phyloP scores from a whole-genome alignment of 805 yeast species.

The Phaffomyces thermotolerans region DNA sequence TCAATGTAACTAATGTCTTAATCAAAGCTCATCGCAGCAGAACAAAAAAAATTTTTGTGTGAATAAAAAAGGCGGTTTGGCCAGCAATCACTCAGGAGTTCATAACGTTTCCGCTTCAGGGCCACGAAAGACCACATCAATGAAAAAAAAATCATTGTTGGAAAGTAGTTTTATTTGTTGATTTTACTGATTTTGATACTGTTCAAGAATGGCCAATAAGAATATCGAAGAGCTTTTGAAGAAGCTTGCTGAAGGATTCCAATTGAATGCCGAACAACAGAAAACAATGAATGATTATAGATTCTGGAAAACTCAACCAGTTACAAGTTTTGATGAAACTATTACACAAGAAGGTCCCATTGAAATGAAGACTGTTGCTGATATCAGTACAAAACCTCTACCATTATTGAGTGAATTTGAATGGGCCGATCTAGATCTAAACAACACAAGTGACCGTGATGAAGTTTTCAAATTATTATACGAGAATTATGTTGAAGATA shows the following conservation, averaged over 20 bases:
- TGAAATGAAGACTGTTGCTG: conserved; percentile 64
- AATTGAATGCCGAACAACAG: conserved; percentile 48
- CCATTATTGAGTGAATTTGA: conserved; percentile 70
- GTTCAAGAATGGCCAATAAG: conserved; percentile 12
- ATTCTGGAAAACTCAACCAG: conserved; percentile 98
- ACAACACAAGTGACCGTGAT: conserved; percentile 47
- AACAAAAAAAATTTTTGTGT: background rate
- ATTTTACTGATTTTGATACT: background rate
- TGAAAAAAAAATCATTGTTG: background rate
- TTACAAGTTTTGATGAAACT: conserved; percentile 64
- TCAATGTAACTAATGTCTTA: background rate
- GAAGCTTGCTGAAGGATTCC: conserved; percentile 26
- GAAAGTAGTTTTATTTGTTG: background rate
- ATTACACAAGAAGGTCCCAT: conserved; percentile 75
- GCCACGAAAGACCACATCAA: background rate
- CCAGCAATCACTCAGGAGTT: background rate
- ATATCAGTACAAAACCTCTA: conserved; percentile 63
- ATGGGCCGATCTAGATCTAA: conserved; percentile 76
- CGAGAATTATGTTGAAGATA: conserved; percentile 92
- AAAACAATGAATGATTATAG: conserved; percentile 83
- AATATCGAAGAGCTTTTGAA: conserved; percentile 53
- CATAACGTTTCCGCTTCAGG: background rate
- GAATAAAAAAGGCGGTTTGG: background rate
- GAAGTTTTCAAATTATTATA: conserved; percentile 77
- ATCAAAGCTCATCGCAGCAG: conserved; percentile 3